A percentile compares a stretch with the other conserved stretches of the same genome.
phyloP scores from a whole-genome alignment of 2,329 filamentous ascomycete genomes.

The Ustilaginoidea virens region DNA sequence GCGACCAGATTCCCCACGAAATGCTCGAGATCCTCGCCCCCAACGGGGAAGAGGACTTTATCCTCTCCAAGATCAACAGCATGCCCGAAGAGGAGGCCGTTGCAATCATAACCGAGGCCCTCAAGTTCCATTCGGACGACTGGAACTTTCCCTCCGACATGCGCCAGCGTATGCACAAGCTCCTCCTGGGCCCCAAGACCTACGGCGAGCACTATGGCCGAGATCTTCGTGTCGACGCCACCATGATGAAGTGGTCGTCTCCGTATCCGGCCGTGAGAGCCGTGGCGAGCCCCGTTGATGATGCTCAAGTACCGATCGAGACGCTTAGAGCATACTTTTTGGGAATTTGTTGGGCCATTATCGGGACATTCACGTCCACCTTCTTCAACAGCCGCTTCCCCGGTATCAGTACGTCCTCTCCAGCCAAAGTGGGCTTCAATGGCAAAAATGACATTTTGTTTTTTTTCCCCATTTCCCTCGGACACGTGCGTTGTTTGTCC shows the following conservation, averaged over 20 bases:
- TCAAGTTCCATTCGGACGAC: slow-evolving; percentile 25
- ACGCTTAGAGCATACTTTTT: slow-evolving; percentile 27
- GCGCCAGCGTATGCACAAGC: slow-evolving; percentile 23
- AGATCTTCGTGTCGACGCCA: slow-evolving; percentile 24
- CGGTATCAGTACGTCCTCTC: slow-evolving; percentile 11
- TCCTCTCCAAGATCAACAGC: slow-evolving; percentile 23
- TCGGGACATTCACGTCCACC: slow-evolving; percentile 18
- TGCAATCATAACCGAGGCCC: slow-evolving; percentile 20
- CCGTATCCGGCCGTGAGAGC: slow-evolving; percentile 27
- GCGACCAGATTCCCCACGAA: slow-evolving; percentile 22
- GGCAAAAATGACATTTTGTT: too few relatives aligned
- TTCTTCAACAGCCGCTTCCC: slow-evolving; percentile 26
- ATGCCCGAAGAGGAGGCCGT: slow-evolving; percentile 27
- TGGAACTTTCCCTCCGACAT: slow-evolving; percentile 29
- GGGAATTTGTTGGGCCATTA: slow-evolving; percentile 13
- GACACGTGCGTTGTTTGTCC: neutral
- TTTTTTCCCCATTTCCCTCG: neutral
- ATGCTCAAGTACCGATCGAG: slow-evolving; percentile 20
- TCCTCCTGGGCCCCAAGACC: slow-evolving; percentile 20
- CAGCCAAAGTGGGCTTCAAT: too few relatives aligned
- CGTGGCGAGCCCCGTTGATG: slow-evolving; percentile 21
- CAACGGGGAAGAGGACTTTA: slow-evolving; percentile 23
- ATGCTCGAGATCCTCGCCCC: slow-evolving; percentile 25
- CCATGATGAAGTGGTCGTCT: slow-evolving; percentile 23
- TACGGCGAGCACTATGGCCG: slow-evolving; percentile 26